A percentile compares a stretch with the other conserved stretches of the same genome.
These are phyloP conservation scores for Entomortierella beljakovae DNA, from an alignment of 192 early-diverging fungal species.

Conservation along the genomic window DNA sequence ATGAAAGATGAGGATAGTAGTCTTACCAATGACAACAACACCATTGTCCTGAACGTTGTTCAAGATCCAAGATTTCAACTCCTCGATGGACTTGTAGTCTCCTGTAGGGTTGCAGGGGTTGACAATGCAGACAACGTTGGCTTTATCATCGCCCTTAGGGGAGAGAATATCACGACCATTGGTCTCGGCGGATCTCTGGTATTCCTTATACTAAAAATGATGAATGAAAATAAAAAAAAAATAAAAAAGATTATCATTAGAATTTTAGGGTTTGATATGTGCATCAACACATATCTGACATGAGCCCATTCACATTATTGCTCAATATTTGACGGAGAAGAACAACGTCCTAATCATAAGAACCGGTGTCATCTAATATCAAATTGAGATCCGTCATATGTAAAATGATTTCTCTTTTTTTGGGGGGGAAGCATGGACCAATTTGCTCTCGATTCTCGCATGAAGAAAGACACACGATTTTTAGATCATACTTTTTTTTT, in stretches of 20 bases:
- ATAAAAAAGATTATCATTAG: not conserved
- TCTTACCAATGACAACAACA: constrained; percentile 80
- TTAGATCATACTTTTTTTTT: too few relatives aligned
- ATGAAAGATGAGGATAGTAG: not conserved
- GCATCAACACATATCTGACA: not conserved
- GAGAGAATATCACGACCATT: constrained; percentile 76
- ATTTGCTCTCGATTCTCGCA: too few relatives aligned
- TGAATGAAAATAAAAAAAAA: not conserved
- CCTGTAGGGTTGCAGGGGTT: constrained; percentile 96
- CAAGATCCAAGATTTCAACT: constrained; percentile 81
- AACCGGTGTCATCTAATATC: too few relatives aligned
- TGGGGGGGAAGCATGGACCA: too few relatives aligned
- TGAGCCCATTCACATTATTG: not conserved
- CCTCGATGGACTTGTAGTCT: constrained; percentile 80
- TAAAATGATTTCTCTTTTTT: too few relatives aligned
- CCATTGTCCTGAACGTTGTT: constrained; percentile 83
- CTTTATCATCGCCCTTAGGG: constrained; percentile 64
- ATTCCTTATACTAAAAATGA: constrained; percentile 82
- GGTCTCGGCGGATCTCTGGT: constrained; percentile 86
- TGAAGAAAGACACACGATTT: too few relatives aligned
- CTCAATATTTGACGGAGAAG: too few relatives aligned
- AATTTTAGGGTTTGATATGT: not conserved
- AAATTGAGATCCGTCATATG: too few relatives aligned
- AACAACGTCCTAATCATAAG: too few relatives aligned
- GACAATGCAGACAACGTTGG: constrained; percentile 84